Evolutionary conservation across 106 monocot species (phyloP).

Genomic region (Dioscorea dumetorum): DNA sequence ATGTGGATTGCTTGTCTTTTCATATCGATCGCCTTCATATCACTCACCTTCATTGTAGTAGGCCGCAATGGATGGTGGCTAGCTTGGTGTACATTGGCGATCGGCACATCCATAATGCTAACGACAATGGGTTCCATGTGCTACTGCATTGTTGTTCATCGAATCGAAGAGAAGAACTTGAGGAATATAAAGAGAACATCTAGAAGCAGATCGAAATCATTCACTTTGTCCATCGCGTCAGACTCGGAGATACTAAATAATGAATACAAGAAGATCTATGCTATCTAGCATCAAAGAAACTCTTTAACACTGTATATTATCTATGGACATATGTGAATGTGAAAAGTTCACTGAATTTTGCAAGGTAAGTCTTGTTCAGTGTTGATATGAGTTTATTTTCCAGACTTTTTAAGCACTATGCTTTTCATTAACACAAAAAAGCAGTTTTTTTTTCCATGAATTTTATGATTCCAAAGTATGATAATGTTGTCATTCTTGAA

Average conservation of each 20-base stretch:
- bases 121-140: slow-evolving; percentile 63
- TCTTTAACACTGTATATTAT: no score
- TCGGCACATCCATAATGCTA: slow-evolving; percentile 56
- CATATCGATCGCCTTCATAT: slow-evolving; percentile 24
- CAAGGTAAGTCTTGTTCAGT: no score
- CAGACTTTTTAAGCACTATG: no score
- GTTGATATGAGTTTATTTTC: no score
- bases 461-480: no score
- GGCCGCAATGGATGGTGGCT: slow-evolving; percentile 53
- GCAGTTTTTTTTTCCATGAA: no score
- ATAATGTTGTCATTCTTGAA: no score
- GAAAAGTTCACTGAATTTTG: no score
- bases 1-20: slow-evolving; percentile 39
- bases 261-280: slow-evolving; percentile 78
- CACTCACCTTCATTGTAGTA: slow-evolving; percentile 55
- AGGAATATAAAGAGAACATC: slow-evolving; percentile 43
- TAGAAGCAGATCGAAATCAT: slow-evolving; percentile 39
- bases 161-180: slow-evolving; percentile 54
- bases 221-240: slow-evolving; percentile 33
- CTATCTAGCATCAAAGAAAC: slow-evolving; percentile 20
- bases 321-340: no score
- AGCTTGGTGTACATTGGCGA: slow-evolving; percentile 49
- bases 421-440: no score
- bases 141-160: slow-evolving; percentile 57
- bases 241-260: slow-evolving; percentile 54